Evolutionary conservation across 108 stramenopile species (phyloP), one percentile per base, ranked within the genome.

Genomic region (Cyclotella cryptica): DNA sequence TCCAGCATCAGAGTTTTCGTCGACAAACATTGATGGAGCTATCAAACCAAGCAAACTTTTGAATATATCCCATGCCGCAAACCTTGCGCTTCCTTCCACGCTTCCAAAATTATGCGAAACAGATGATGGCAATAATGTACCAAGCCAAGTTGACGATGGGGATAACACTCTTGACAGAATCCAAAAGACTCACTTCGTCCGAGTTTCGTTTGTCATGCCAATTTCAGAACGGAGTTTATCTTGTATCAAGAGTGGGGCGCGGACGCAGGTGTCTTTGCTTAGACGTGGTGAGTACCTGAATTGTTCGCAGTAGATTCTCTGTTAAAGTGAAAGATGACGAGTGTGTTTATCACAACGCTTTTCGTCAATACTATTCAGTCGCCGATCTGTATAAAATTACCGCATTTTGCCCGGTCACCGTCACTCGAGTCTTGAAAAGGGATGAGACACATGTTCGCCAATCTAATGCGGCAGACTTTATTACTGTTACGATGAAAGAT

Each of bases 401-500:
- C 1, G 84, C 81, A 52, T 93, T 91, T 66, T 93, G 93, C 67
- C 85, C 87, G 63, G 89, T 96, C n/a, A 92, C 92, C 13, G 80
- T 93, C n/a, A 91, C 89, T 61, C 92, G 88, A 68, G 78, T 96
- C 44, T 59, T 79, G 13, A 79, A 72, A 27, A 66, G 74, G 11
- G 84, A 88, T 35, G 86, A 84, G 28, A 74, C 80, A 46, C 58
- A 62, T 52, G 90, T 89, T 21, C 85, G 84, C 39, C 80, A 84
- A 49, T 86, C 82, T 12, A 90, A 89, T n/a, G 84, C 90, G 39
- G 93, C 90, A 6, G 96, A 97, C 75, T 97, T 90, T 80, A 85
- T 95, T 21, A 84, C 89, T 9, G 70, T 95, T 14, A 91, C 92
- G 10, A 89, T 97, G 80, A 97, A 97, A 66, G 96, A 97, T 67